Evolutionary conservation across 1,284 basidiomycete species (phyloP).

Genomic region (Wolfiporia cocos): DNA sequence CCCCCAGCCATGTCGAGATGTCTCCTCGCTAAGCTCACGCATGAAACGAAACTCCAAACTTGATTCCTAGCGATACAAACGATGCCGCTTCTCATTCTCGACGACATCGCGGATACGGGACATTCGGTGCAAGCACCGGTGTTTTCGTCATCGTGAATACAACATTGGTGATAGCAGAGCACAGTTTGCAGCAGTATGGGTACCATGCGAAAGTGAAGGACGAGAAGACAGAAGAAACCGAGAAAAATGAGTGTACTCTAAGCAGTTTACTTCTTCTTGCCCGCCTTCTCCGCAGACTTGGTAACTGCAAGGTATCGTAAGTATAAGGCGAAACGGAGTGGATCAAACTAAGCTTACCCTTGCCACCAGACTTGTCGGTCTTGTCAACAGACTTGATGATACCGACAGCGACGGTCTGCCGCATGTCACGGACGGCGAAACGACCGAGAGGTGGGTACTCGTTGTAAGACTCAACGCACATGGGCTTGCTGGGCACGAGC

Average conservation of each 20-base stretch:
- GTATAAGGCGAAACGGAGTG: too few relatives aligned
- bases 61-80: conserved; percentile 26
- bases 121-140: conserved; percentile 24
- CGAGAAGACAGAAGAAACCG: conserved; percentile 37
- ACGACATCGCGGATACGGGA: conserved; percentile 26
- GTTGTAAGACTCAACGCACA: conserved; percentile 97
- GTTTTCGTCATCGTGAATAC: conserved; percentile 32
- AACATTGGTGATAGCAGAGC: conserved; percentile 37
- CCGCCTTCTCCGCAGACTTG: conserved; percentile 93
- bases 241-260: conserved; percentile 42
- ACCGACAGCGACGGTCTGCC: conserved; percentile 96
- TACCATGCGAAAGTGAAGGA: conserved; percentile 32
- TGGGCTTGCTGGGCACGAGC: conserved; percentile 94
- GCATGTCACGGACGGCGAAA: conserved; percentile 98
- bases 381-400: conserved; percentile 97
- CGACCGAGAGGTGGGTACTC: conserved; percentile 99
- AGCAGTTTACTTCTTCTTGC: conserved; percentile 88
- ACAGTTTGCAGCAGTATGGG: conserved; percentile 36
- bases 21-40: too few relatives aligned
- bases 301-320: too few relatives aligned
- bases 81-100: conserved; percentile 28
- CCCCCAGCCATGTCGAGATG: too few relatives aligned
- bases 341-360: conserved; percentile 65
- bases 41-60: not conserved
- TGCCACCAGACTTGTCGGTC: conserved; percentile 81